Percentiles rank a stretch among this genome's conserved stretches.
Conservation (phyloP, 2,329 filamentous ascomycete species). For the Macrophomina pseudophaseolina region DNA sequence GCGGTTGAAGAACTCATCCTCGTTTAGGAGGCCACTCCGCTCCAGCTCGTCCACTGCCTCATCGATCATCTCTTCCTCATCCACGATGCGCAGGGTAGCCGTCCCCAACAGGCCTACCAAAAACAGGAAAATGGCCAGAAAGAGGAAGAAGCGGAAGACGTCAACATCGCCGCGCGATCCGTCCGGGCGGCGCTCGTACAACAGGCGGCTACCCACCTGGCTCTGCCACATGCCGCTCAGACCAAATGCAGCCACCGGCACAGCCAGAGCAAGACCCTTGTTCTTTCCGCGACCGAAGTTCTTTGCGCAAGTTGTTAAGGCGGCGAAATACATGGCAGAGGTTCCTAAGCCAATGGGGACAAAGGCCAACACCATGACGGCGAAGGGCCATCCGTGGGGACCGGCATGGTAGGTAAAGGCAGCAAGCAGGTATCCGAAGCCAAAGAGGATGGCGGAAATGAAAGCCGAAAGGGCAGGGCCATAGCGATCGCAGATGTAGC, state of each 20-base stretch:
- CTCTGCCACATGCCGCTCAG: constrained; percentile 96
- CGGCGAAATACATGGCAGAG: constrained; percentile 84
- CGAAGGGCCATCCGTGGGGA: constrained; percentile 71
- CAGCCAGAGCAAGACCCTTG: constrained; percentile 84
- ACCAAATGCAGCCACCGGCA: constrained; percentile 91
- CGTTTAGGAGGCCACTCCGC: constrained; percentile 79
- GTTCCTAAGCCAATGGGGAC: constrained; percentile 82
- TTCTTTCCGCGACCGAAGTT: constrained; percentile 92
- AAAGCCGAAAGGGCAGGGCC: constrained; percentile 79
- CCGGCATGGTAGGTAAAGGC: constrained; percentile 75
- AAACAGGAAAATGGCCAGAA: constrained; percentile 75
- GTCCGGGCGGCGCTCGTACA: constrained; percentile 71
- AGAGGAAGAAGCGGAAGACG: constrained; percentile 87
- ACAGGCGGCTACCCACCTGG: constrained; percentile 78
- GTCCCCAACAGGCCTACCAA: constrained; percentile 74
- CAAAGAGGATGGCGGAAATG: constrained; percentile 75
- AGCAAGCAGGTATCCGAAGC: constrained; percentile 80
- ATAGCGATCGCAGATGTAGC: constrained; percentile 88
- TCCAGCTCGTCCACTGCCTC: constrained; percentile 91
- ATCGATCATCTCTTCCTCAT: constrained; percentile 86
- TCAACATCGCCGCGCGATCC: constrained; percentile 66
- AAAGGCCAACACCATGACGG: constrained; percentile 85
- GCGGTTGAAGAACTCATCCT: constrained; percentile 73
- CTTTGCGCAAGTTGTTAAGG: constrained; percentile 96
- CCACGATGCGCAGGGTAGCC: constrained; percentile 76